phyloP scores from a whole-genome alignment of 768 basidiomycete species.

The Russula brevipes region DNA sequence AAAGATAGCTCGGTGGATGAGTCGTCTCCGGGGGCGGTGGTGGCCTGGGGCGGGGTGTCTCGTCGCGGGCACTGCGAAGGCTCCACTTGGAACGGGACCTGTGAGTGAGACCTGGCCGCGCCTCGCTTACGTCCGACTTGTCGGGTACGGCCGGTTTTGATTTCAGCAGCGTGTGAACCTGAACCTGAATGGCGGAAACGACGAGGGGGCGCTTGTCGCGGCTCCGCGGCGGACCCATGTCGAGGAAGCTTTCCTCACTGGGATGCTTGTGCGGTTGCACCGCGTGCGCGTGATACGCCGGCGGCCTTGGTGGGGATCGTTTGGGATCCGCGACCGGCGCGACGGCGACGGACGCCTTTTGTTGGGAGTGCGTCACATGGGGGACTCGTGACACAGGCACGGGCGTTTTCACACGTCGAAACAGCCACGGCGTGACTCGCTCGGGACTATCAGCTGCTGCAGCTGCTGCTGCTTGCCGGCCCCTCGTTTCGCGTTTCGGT shows the following conservation, averaged over 20 bases:
- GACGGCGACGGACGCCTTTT: not conserved
- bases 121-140: not conserved
- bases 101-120: not conserved
- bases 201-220: not conserved
- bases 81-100: not conserved
- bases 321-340: not conserved
- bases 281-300: not conserved
- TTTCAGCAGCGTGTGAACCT: not conserved
- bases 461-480: not conserved
- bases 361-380: not conserved
- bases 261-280: not conserved
- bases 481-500: not conserved
- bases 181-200: not conserved
- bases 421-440: slow-evolving; percentile 20
- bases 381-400: not conserved
- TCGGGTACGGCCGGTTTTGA: not conserved
- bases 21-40: not conserved
- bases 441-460: not conserved
- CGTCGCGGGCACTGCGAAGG: not conserved
- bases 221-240: not conserved
- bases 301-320: not conserved
- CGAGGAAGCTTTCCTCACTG: not conserved
- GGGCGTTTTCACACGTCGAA: slow-evolving; percentile 9
- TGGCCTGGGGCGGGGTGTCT: not conserved
- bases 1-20: not conserved